Base-by-base conservation (phyloP, 495 filamentous ascomycete genomes). In the Penicillium diatomitis region DNA sequence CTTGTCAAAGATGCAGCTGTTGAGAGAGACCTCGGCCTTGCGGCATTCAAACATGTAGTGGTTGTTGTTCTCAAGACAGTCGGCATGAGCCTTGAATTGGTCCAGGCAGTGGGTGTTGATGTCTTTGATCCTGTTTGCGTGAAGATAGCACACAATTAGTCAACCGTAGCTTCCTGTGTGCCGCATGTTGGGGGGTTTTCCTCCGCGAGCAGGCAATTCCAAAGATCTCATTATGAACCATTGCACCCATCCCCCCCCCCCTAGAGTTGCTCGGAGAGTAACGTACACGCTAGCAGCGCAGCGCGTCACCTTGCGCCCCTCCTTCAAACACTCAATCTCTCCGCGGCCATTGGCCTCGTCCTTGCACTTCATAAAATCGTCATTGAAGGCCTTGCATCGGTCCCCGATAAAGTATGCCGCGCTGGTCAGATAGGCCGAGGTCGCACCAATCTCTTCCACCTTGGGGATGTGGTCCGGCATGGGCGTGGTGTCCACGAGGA, bases 341-440 rank as follows among this genome's bases (percentile, higher is more conserved):
- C 91, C 94, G 69, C 74, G 80, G 46, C 92, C 94, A 44, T 82
- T 78, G 41, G 87, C 78, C 74, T 95, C 87, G 44, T 79, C 85
- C 83, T 97, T 99, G 82, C 92, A 99, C 71, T 92, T 82, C 90
- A 99, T 97, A 70, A 82, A 99, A 71, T 99, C 92, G 73, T 99
- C 92, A 70, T 96, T 98, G 75, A 88, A 99, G 41, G 86, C 75
- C 61, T 79, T 83, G 81, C 92, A 99, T 58, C 90, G 82, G 51
- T 88, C 90, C 41, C 92, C 92, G 66, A 99, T 99, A 64, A 96
- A 97, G 78, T 83, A 99, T n/a, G 88, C 80, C 11, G 92, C 94
- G 52, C 86, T 91, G 33, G 90, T 70, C 28, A 99, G 76, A 36
- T 92, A 94, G 11, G 91, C 94, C 38, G 90, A 96, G 51, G 83